These are phyloP conservation scores for Candida alai DNA, from an alignment of 805 yeast species.

Conservation along the genomic window DNA sequence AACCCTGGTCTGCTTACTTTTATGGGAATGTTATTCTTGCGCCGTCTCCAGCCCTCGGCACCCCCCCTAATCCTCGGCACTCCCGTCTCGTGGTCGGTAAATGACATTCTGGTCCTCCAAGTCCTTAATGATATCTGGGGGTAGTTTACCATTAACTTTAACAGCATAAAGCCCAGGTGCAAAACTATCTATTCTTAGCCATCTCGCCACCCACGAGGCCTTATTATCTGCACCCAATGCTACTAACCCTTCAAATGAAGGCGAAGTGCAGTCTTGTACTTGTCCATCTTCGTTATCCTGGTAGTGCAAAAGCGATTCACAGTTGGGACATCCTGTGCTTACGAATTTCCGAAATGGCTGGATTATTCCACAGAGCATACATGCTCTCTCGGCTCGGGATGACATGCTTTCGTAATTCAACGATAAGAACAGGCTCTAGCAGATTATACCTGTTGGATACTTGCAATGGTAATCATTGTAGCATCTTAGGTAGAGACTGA, in stretches of 20 bases:
- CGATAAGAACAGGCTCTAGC: too few species aligned
- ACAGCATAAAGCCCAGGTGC: conserved; percentile 92
- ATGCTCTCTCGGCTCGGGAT: conserved; percentile 80
- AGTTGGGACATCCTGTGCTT: conserved; percentile 91
- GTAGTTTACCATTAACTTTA: conserved; percentile 85
- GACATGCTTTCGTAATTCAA: conserved; percentile 32
- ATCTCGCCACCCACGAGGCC: conserved; percentile 91
- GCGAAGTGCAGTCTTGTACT: conserved; percentile 90
- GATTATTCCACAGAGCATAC: conserved; percentile 94
- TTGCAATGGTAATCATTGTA: too few species aligned
- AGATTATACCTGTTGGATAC: too few species aligned
- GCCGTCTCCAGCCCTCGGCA: too few species aligned
- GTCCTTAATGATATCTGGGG: conserved; percentile 76
- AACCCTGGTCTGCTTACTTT: too few species aligned
- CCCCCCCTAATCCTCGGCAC: conserved; percentile 59
- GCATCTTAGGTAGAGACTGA: too few species aligned
- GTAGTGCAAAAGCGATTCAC: conserved; percentile 81
- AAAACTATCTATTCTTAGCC: conserved; percentile 89
- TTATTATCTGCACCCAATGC: conserved; percentile 79
- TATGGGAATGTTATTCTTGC: too few species aligned
- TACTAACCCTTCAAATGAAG: conserved; percentile 91
- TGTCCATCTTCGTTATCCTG: conserved; percentile 77
- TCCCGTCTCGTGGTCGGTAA: conserved; percentile 94
- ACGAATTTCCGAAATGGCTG: conserved; percentile 73
- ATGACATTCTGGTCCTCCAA: conserved; percentile 70